These are phyloP conservation scores for Diplodia corticola DNA, from an alignment of 2,329 filamentous ascomycete genomes.

Conservation along the genomic window DNA sequence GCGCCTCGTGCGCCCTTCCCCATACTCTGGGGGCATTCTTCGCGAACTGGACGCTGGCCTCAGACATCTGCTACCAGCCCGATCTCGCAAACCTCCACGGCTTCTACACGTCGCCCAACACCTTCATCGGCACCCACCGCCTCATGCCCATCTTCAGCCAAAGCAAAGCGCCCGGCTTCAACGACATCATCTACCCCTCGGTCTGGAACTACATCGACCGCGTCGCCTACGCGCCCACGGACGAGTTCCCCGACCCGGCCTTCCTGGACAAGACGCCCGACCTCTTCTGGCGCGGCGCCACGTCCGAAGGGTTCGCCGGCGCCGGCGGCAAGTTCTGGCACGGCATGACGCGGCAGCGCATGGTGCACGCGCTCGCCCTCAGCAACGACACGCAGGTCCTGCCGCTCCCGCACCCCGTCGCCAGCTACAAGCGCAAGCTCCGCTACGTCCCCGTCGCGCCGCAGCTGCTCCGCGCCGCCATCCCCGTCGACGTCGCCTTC, in stretches of 20 bases:
- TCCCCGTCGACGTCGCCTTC: conserved; percentile 61
- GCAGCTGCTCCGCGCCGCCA: conserved; percentile 54
- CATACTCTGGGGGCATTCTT: conserved; percentile 70
- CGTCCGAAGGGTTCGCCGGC: conserved; percentile 53
- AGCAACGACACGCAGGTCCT: conserved; percentile 34
- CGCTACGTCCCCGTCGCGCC: conserved; percentile 58
- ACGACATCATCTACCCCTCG: conserved; percentile 73
- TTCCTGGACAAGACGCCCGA: conserved; percentile 65
- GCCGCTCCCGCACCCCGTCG: conserved; percentile 33
- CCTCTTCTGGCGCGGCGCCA: conserved; percentile 74
- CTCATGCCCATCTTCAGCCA: conserved; percentile 75
- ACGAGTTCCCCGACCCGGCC: conserved; percentile 52
- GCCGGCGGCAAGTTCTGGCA: conserved; percentile 54
- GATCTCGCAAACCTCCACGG: conserved; percentile 74
- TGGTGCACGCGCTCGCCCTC: conserved; percentile 61
- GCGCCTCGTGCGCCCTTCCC: conserved; percentile 60
- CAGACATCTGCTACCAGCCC: conserved; percentile 73
- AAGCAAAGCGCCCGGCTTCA: conserved; percentile 70
- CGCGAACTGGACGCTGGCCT: conserved; percentile 63
- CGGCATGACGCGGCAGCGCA: conserved; percentile 68
- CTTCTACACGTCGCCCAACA: conserved; percentile 66
- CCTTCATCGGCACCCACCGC: conserved; percentile 61
- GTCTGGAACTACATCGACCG: conserved; percentile 64
- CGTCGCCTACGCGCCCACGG: conserved; percentile 52
- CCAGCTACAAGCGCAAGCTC: conserved; percentile 61